Evolutionary conservation across 192 early-diverging fungal species (phyloP).

Genomic region (Backusella psychrophila): DNA sequence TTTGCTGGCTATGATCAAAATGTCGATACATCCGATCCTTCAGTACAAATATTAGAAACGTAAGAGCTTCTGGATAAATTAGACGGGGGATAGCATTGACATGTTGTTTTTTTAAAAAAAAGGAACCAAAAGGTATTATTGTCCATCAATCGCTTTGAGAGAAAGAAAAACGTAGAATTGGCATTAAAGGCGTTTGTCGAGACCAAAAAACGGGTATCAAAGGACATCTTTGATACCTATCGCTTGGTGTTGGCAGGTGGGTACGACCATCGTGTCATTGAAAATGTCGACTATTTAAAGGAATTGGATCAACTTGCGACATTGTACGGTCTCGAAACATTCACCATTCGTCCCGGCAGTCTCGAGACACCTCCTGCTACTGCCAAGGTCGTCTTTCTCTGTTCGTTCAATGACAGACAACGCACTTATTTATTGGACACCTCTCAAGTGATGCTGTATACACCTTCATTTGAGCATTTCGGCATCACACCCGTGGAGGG

Average conservation of each 20-base stretch:
- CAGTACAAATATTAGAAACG: constrained; percentile 50
- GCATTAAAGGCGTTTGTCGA: constrained; percentile 75
- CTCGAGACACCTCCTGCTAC: constrained; percentile 28
- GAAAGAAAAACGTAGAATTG: constrained; percentile 86
- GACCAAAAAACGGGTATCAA: constrained; percentile 7
- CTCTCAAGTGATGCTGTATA: constrained; percentile 76
- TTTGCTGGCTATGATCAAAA: constrained; percentile 66
- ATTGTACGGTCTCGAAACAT: constrained; percentile 42
- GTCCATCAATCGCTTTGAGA: constrained; percentile 97
- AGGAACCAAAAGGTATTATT: constrained; percentile 44
- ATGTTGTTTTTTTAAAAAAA: background rate
- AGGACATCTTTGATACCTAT: constrained; percentile 34
- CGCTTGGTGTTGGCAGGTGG: constrained; percentile 84
- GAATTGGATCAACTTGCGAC: constrained; percentile 67
- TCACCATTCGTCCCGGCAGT: constrained; percentile 39
- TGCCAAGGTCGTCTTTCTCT: constrained; percentile 80
- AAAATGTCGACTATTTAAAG: constrained; percentile 82
- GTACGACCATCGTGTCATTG: constrained; percentile 79
- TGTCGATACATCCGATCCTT: constrained; percentile 52
- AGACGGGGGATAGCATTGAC: background rate
- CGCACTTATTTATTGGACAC: constrained; percentile 66
- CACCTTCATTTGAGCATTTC: constrained; percentile 92
- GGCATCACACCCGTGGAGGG: constrained; percentile 97
- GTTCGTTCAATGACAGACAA: constrained; percentile 82
- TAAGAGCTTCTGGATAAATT: background rate